Conservation (phyloP, 2,329 filamentous ascomycete species). For the Cytospora chrysosperma region DNA sequence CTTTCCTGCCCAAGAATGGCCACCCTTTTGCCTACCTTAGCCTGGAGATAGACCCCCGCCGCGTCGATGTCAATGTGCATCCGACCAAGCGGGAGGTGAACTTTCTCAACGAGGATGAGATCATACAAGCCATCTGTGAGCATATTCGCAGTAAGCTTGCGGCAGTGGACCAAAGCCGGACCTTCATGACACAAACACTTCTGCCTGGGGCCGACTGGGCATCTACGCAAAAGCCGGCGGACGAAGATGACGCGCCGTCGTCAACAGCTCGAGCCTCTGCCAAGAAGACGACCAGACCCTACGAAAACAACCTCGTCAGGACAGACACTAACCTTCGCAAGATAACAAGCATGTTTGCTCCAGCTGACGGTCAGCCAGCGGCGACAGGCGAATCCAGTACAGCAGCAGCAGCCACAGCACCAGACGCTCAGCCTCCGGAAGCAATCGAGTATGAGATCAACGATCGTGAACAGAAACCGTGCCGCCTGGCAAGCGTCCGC, state of each 20-base stretch:
- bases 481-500: slow-evolving; percentile 80
- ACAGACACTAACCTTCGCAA: slow-evolving; percentile 88
- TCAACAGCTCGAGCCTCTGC: slow-evolving; percentile 20
- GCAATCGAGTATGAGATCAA: slow-evolving; percentile 66
- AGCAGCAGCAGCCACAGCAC: slow-evolving; percentile 24
- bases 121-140: slow-evolving; percentile 81
- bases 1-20: slow-evolving; percentile 87
- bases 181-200: slow-evolving; percentile 90
- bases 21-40: slow-evolving; percentile 93
- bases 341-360: slow-evolving; percentile 93
- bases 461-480: slow-evolving; percentile 67
- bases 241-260: slow-evolving; percentile 29
- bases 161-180: slow-evolving; percentile 88
- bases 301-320: slow-evolving; percentile 85
- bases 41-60: slow-evolving; percentile 85
- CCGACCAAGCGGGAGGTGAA: slow-evolving; percentile 97
- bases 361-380: slow-evolving; percentile 39
- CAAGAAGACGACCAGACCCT: slow-evolving; percentile 52
- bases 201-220: slow-evolving; percentile 62
- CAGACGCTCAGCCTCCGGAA: slow-evolving; percentile 37
- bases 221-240: slow-evolving; percentile 30
- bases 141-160: slow-evolving; percentile 76
- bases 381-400: slow-evolving; percentile 33
- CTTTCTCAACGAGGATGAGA: slow-evolving; percentile 96
- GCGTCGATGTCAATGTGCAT: slow-evolving; percentile 96